A percentile compares a stretch with the other conserved stretches of the same genome.
Evolutionary conservation across 106 monocot species (phyloP).

Genomic region (Dendrobium chrysotoxum): DNA sequence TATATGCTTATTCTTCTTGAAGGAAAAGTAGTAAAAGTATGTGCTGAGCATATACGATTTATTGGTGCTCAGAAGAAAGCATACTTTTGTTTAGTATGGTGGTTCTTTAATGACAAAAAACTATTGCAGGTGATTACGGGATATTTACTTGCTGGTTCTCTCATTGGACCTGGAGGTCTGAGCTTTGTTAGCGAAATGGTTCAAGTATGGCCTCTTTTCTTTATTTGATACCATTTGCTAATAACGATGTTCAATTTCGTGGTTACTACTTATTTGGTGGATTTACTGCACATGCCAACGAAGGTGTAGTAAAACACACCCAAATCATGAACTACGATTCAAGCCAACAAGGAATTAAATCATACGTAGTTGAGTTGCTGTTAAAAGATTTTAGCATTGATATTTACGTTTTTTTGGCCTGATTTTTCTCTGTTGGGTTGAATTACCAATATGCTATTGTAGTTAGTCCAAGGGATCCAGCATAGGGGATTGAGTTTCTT

Average conservation of each 20-base stretch:
- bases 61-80: not conserved
- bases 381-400: not conserved
- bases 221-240: not conserved
- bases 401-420: not conserved
- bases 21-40: not conserved
- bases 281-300: not conserved
- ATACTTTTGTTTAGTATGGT: not conserved
- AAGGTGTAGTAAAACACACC: not conserved
- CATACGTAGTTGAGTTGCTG: not conserved
- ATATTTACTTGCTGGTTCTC: slow-evolving; percentile 86
- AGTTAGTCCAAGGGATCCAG: too few species aligned
- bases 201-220: slow-evolving; percentile 75
- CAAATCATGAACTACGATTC: not conserved
- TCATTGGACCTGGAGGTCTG: slow-evolving; percentile 89
- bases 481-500: not conserved
- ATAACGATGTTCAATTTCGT: not conserved
- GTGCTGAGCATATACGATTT: not conserved
- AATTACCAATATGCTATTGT: not conserved
- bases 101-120: not conserved
- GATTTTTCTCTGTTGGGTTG: not conserved
- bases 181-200: slow-evolving; percentile 94
- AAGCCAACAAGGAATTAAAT: not conserved
- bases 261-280: not conserved
- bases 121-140: slow-evolving; percentile 80
- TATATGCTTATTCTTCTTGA: not conserved